Evolutionary conservation across 2,329 filamentous ascomycete genomes (phyloP).

Genomic region (Ceratocystis huliohia): DNA sequence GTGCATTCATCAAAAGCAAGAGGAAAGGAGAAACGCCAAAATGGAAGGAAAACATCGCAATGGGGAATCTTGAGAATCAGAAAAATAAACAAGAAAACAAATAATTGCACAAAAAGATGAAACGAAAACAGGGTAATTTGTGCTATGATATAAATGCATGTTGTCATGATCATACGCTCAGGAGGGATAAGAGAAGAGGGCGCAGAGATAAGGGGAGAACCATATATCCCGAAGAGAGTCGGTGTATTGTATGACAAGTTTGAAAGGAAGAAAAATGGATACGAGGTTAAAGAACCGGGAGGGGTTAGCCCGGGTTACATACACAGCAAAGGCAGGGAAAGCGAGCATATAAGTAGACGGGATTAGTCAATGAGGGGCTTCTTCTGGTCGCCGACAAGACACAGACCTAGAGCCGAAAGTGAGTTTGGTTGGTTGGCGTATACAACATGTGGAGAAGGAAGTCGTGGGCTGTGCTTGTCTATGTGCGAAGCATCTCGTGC

Average conservation of each 20-base stretch:
- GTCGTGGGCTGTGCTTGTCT: conserved; percentile 78
- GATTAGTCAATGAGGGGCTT: conserved; percentile 51
- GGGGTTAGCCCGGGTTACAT: neutral
- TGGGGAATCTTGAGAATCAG: conserved; percentile 5
- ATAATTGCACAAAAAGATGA: neutral
- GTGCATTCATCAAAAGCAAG: neutral
- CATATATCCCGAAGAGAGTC: neutral
- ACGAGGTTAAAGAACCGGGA: neutral
- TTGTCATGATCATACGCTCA: neutral
- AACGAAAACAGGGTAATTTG: neutral
- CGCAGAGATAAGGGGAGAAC: neutral
- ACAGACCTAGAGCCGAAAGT: conserved; percentile 48
- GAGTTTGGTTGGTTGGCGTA: conserved; percentile 59
- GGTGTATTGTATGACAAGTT: neutral
- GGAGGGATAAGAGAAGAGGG: too few species aligned
- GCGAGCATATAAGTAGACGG: neutral
- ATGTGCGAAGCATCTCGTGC: conserved; percentile 84
- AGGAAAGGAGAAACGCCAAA: neutral
- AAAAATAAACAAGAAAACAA: neutral
- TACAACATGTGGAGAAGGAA: conserved; percentile 78
- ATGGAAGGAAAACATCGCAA: conserved; percentile 6
- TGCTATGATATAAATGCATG: neutral
- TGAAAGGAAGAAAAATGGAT: neutral
- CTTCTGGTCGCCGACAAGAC: conserved; percentile 50
- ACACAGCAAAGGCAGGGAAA: neutral